Conservation (phyloP, 1,139 yeast genomes). For the Geotrichum restrictum region DNA sequence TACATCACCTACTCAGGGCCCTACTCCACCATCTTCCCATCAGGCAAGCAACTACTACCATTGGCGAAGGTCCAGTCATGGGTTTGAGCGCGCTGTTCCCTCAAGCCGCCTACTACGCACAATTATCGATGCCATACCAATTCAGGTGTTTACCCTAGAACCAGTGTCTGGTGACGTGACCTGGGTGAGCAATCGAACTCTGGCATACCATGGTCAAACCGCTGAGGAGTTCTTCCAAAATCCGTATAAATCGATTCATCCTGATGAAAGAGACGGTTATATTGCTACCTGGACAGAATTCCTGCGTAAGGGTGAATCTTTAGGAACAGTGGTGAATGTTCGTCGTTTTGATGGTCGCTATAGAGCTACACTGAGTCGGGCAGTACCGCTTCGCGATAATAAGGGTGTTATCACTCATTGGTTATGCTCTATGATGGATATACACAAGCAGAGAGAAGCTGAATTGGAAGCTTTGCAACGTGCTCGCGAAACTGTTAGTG, state of each 20-base stretch:
- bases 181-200: constrained; percentile 38
- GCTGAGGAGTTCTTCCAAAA: constrained; percentile 32
- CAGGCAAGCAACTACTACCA: constrained; percentile 17
- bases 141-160: constrained; percentile 38
- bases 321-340: constrained; percentile 34
- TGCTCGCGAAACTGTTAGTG: constrained; percentile 36
- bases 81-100: constrained; percentile 23
- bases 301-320: constrained; percentile 34
- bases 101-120: constrained; percentile 33
- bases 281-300: constrained; percentile 33
- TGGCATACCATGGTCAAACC: constrained; percentile 37
- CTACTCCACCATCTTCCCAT: not conserved
- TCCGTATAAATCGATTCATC: constrained; percentile 33
- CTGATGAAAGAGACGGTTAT: constrained; percentile 33
- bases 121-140: constrained; percentile 39
- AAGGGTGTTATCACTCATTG: constrained; percentile 37
- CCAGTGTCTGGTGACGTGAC: constrained; percentile 36
- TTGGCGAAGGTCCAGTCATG: constrained; percentile 19
- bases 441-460: constrained; percentile 37
- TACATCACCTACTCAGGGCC: not conserved
- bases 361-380: constrained; percentile 35
- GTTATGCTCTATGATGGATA: constrained; percentile 40
- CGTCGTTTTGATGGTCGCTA: constrained; percentile 38
- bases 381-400: constrained; percentile 37
- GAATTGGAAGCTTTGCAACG: constrained; percentile 35